phyloP scores from a whole-genome alignment of 495 filamentous ascomycete species.

The Aeminium ludgeri region DNA sequence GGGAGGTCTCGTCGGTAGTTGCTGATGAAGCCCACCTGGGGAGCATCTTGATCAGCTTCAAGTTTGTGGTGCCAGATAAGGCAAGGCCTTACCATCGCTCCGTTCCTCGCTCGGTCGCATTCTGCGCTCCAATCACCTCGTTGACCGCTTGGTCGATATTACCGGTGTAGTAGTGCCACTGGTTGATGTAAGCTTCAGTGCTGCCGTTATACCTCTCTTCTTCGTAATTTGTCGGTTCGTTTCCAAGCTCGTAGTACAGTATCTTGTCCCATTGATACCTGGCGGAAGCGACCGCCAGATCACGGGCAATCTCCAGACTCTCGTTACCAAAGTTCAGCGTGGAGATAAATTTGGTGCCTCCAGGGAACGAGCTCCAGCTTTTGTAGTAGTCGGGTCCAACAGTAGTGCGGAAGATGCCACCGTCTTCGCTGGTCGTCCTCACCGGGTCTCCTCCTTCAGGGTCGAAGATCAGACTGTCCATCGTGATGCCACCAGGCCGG shows the following conservation, averaged over 20 bases:
- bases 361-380: constrained; percentile 1
- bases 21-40: constrained; percentile 1
- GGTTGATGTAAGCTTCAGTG: constrained; percentile 1
- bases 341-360: not conserved
- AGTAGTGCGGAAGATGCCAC: not conserved
- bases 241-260: constrained; percentile 1
- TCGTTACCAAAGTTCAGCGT: constrained; percentile 5
- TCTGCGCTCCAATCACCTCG: not conserved
- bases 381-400: constrained; percentile 2
- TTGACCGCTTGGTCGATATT: constrained; percentile 2
- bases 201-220: not conserved
- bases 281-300: not conserved
- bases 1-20: constrained; percentile 1
- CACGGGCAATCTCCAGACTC: not conserved
- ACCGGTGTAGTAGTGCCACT: constrained; percentile 1
- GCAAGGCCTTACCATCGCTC: not conserved
- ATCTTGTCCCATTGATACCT: not conserved
- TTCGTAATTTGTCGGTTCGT: constrained; percentile 2
- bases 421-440: not conserved
- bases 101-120: not conserved
- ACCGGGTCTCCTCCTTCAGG: not conserved
- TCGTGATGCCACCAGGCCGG: constrained; percentile 1
- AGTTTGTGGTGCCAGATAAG: too few relatives aligned
- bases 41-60: too few relatives aligned
- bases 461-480: constrained; percentile 5